Conservation (phyloP, 1,139 yeast genomes). For the Taiozyma sp. region DNA sequence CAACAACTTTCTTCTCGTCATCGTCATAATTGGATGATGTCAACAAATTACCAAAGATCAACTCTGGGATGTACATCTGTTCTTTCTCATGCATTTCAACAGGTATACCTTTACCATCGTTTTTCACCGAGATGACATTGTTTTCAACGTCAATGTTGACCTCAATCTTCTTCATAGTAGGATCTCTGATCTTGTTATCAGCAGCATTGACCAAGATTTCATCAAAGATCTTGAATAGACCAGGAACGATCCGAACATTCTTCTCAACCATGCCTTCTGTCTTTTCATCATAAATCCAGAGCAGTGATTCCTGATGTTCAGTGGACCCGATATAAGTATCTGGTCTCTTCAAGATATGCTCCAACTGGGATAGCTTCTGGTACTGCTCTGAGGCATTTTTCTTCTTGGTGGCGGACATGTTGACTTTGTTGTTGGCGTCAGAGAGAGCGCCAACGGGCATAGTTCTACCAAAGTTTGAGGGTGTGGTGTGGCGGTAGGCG, state of each 20-base stretch:
- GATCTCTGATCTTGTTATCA: constrained; percentile 95
- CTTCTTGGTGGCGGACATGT: constrained; percentile 2
- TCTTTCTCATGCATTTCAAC: constrained; percentile 91
- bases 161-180: constrained; percentile 78
- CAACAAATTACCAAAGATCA: constrained; percentile 91
- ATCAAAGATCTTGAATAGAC: constrained; percentile 92
- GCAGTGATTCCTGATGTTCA: constrained; percentile 70
- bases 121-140: constrained; percentile 74
- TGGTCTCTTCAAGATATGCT: constrained; percentile 95
- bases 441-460: background rate
- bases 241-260: constrained; percentile 85
- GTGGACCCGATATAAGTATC: constrained; percentile 97
- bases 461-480: background rate
- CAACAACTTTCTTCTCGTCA: constrained; percentile 91
- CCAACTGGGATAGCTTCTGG: constrained; percentile 90
- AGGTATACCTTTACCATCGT: constrained; percentile 96
- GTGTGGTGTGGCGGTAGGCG: background rate
- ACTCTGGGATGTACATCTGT: constrained; percentile 89
- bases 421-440: constrained; percentile 9
- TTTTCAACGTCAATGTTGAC: constrained; percentile 76
- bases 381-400: constrained; percentile 73
- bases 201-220: constrained; percentile 98
- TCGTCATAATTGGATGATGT: constrained; percentile 97
- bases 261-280: constrained; percentile 68
- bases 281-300: constrained; percentile 81